A percentile compares a stretch with the other conserved stretches of the same genome.
Evolutionary conservation across 2,329 filamentous ascomycete species (phyloP).

Genomic region (Penicillium sp.): DNA sequence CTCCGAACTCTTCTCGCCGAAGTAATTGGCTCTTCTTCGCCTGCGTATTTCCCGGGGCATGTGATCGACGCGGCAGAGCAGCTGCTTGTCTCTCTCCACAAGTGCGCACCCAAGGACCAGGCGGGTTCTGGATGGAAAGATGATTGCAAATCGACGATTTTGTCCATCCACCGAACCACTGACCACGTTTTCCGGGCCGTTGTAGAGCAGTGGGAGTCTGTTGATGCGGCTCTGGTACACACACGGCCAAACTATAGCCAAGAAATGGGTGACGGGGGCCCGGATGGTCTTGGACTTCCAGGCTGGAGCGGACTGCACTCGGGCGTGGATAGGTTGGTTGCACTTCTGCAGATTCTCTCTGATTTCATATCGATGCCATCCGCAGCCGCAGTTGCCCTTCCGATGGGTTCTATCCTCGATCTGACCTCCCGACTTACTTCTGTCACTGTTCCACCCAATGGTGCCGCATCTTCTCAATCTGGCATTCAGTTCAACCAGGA

Average conservation of each 20-base stretch:
- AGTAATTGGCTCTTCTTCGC: conserved; percentile 62
- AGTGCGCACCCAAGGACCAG: conserved; percentile 76
- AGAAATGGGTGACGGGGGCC: conserved; percentile 37
- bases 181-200: conserved; percentile 77
- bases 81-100: conserved; percentile 69
- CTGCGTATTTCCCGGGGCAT: conserved; percentile 53
- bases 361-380: conserved; percentile 64
- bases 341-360: conserved; percentile 64
- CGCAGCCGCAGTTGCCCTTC: conserved; percentile 63
- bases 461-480: conserved; percentile 40
- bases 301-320: conserved; percentile 72
- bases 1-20: conserved; percentile 60
- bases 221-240: conserved; percentile 43
- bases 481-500: conserved; percentile 67
- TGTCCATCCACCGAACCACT: conserved; percentile 66
- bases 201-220: conserved; percentile 76
- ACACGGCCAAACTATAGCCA: conserved; percentile 38
- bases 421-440: conserved; percentile 68
- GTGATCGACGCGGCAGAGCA: conserved; percentile 60
- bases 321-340: conserved; percentile 67
- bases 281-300: conserved; percentile 54
- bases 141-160: conserved; percentile 60
- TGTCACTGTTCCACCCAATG: conserved; percentile 53
- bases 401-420: conserved; percentile 66
- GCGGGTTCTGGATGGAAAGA: conserved; percentile 76